Evolutionary conservation across 2,329 filamentous ascomycete species (phyloP).

Genomic region (Fusarium equiseti): DNA sequence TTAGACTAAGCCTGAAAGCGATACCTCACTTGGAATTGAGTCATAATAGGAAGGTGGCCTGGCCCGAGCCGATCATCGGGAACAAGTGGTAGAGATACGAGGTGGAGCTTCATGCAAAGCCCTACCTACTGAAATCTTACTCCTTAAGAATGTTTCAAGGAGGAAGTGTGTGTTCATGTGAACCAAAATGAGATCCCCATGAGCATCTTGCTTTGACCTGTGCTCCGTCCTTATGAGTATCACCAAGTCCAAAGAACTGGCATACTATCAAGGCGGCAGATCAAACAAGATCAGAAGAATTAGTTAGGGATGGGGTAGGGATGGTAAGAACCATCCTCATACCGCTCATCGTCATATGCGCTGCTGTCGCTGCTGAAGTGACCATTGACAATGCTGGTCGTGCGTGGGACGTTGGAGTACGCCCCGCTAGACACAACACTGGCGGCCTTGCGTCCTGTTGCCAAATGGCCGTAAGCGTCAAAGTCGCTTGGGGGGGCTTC

Average conservation of each 20-base stretch:
- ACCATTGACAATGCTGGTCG: slow-evolving; percentile 43
- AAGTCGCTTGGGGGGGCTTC: slow-evolving; percentile 43
- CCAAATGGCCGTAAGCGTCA: slow-evolving; percentile 47
- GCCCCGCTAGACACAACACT: slow-evolving; percentile 40
- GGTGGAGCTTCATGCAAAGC: slow-evolving; percentile 36
- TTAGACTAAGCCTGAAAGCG: slow-evolving; percentile 29
- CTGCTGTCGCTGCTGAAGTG: slow-evolving; percentile 50
- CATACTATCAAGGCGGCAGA: slow-evolving; percentile 5
- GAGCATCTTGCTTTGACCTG: slow-evolving; percentile 26
- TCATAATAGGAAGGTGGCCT: slow-evolving; percentile 30
- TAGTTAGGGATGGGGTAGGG: slow-evolving; percentile 52
- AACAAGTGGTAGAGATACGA: slow-evolving; percentile 28
- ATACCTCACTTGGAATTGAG: slow-evolving; percentile 34
- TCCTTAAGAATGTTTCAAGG: slow-evolving; percentile 19
- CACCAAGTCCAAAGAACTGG: background rate
- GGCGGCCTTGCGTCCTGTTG: slow-evolving; percentile 47
- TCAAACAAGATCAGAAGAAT: slow-evolving; percentile 30
- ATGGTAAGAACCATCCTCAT: slow-evolving; percentile 54
- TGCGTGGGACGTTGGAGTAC: slow-evolving; percentile 51
- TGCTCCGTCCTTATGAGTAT: slow-evolving; percentile 6
- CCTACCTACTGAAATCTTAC: slow-evolving; percentile 36
- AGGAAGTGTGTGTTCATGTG: slow-evolving; percentile 11
- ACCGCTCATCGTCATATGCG: slow-evolving; percentile 48
- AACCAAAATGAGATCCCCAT: slow-evolving; percentile 11
- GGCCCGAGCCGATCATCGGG: slow-evolving; percentile 36